phyloP scores from a whole-genome alignment of 495 filamentous ascomycete genomes.

The Neurospora sp. region DNA sequence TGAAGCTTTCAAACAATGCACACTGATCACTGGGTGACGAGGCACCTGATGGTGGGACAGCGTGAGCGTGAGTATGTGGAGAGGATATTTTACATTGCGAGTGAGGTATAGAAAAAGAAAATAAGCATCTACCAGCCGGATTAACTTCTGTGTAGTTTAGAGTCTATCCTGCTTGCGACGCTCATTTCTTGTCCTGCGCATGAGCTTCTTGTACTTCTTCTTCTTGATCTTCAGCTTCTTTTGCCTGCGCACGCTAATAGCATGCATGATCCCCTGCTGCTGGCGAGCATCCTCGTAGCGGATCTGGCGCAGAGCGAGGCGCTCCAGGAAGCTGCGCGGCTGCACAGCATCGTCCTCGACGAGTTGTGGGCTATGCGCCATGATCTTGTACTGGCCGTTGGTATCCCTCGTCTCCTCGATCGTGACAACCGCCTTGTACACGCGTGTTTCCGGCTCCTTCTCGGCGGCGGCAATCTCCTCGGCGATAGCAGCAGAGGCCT shows the following conservation, averaged over 20 bases:
- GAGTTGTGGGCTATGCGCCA: slow-evolving; percentile 41
- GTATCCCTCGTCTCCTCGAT: slow-evolving; percentile 67
- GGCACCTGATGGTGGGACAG: background rate
- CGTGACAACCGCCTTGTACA: slow-evolving; percentile 72
- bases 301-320: slow-evolving; percentile 40
- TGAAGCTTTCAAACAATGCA: background rate
- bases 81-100: background rate
- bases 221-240: slow-evolving; percentile 99
- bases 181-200: slow-evolving; percentile 81
- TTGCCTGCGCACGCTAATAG: slow-evolving; percentile 80
- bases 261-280: slow-evolving; percentile 37
- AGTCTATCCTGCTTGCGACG: slow-evolving; percentile 72
- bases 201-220: slow-evolving; percentile 99
- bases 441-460: slow-evolving; percentile 39
- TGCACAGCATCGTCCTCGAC: slow-evolving; percentile 28
- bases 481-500: slow-evolving; percentile 15
- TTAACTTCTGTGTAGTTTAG: slow-evolving; percentile 16
- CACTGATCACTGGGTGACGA: background rate
- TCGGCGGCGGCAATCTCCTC: slow-evolving; percentile 27
- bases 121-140: background rate
- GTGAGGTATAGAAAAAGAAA: slow-evolving; percentile 2
- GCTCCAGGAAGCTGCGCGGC: slow-evolving; percentile 39
- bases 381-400: slow-evolving; percentile 53
- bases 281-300: slow-evolving; percentile 34
- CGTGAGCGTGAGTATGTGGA: background rate